Conservation (phyloP, 1,139 yeast species). For the Pichia sp. region DNA sequence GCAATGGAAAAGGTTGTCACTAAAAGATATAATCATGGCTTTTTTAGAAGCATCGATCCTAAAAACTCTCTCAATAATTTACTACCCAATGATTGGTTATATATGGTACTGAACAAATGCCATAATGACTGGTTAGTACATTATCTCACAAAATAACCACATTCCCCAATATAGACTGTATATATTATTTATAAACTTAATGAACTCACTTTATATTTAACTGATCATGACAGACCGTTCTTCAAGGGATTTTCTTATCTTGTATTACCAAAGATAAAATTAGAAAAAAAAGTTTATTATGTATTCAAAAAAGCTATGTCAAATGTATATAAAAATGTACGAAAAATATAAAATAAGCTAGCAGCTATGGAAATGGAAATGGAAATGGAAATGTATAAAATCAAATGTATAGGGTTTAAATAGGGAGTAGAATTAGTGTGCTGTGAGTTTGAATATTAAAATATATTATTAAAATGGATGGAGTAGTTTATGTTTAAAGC, state of each 20-base stretch:
- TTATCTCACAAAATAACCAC: constrained; percentile 8
- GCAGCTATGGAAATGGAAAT: not conserved
- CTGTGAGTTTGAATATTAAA: not conserved
- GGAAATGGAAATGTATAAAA: not conserved
- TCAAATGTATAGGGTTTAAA: not conserved
- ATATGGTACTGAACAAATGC: constrained; percentile 6
- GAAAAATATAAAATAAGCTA: not conserved
- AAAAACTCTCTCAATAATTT: constrained; percentile 3
- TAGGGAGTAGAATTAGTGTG: not conserved
- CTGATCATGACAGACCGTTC: not conserved
- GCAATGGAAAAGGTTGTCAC: not conserved
- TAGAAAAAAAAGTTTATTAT: not conserved
- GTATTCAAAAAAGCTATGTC: not conserved
- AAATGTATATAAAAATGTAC: not conserved
- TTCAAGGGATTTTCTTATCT: too few species aligned
- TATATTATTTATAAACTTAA: not conserved
- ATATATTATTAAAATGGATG: not conserved
- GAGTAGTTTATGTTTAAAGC: not conserved
- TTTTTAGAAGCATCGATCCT: not conserved
- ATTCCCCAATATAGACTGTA: not conserved
- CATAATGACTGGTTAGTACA: constrained; percentile 6
- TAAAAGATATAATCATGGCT: not conserved
- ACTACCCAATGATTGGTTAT: constrained; percentile 13
- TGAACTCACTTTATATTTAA: not conserved
- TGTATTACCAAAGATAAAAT: not conserved